phyloP scores from a whole-genome alignment of 2,329 filamentous ascomycete species.

The Aspergillus luchuensis region DNA sequence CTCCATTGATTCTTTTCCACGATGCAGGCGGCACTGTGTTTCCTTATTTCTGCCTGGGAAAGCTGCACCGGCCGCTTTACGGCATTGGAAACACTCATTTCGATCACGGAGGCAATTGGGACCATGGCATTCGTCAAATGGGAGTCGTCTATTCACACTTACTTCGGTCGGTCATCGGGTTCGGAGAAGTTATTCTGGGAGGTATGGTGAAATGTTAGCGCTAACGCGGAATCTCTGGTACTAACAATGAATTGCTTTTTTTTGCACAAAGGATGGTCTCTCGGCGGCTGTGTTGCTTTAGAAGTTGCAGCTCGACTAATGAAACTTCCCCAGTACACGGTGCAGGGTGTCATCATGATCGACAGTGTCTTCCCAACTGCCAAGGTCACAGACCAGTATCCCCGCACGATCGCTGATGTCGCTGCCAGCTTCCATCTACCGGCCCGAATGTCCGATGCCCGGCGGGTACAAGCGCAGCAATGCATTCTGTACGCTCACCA shows the following conservation, averaged over 20 bases:
- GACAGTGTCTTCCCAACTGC: slow-evolving; percentile 11
- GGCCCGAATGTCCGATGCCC: neutral
- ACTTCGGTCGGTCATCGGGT: slow-evolving; percentile 3
- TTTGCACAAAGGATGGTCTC: slow-evolving; percentile 6
- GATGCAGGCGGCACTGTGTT: slow-evolving; percentile 13
- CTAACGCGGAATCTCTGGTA: neutral
- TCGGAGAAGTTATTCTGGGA: slow-evolving; percentile 5
- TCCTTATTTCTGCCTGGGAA: slow-evolving; percentile 5
- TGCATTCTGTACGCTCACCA: slow-evolving; percentile 6
- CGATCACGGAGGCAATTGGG: slow-evolving; percentile 9
- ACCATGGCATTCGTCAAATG: slow-evolving; percentile 11
- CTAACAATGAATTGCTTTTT: neutral
- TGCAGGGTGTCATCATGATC: slow-evolving; percentile 8
- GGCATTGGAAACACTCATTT: slow-evolving; percentile 6
- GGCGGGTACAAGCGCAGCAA: neutral
- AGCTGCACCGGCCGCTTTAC: slow-evolving; percentile 9
- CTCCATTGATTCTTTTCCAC: slow-evolving; percentile 11
- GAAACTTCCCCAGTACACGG: slow-evolving; percentile 9
- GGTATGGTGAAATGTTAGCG: neutral
- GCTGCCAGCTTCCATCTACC: slow-evolving; percentile 5
- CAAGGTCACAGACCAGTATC: neutral
- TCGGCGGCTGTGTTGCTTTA: slow-evolving; percentile 9
- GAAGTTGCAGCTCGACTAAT: slow-evolving; percentile 15
- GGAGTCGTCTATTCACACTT: slow-evolving; percentile 10
- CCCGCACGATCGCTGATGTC: slow-evolving; percentile 5